These are phyloP conservation scores for Colletotrichum sp. DNA, from an alignment of 2,329 filamentous ascomycete genomes.

Conservation along the genomic window DNA sequence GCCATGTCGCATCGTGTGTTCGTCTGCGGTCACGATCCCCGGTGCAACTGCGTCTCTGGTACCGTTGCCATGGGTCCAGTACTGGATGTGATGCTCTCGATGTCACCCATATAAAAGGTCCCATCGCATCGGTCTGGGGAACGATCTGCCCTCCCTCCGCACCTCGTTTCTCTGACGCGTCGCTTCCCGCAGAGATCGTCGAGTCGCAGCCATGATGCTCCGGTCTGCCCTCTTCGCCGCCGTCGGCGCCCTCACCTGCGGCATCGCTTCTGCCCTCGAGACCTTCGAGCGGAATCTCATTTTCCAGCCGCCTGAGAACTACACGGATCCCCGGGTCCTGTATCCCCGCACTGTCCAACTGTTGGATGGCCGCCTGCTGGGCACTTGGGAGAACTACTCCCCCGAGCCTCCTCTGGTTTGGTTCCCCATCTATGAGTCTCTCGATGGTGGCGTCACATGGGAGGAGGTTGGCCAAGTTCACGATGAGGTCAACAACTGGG, in stretches of 20 bases:
- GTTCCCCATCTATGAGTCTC: slow-evolving; percentile 60
- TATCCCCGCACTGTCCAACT: slow-evolving; percentile 51
- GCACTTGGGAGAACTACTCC: slow-evolving; percentile 62
- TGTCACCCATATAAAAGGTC: neutral
- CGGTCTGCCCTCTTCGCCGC: slow-evolving; percentile 16
- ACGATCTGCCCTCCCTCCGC: neutral
- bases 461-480: slow-evolving; percentile 65
- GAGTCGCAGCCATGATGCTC: slow-evolving; percentile 11
- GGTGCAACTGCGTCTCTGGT: neutral
- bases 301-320: slow-evolving; percentile 47
- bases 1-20: slow-evolving; percentile 4
- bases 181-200: neutral
- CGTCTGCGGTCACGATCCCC: neutral
- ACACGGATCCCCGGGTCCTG: slow-evolving; percentile 47
- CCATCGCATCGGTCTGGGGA: neutral
- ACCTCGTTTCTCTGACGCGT: neutral
- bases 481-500: slow-evolving; percentile 68
- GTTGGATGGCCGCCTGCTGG: slow-evolving; percentile 50
- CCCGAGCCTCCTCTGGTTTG: slow-evolving; percentile 58
- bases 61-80: neutral
- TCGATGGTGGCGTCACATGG: slow-evolving; percentile 66
- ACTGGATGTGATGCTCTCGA: neutral
- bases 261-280: slow-evolving; percentile 18
- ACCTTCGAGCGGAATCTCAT: slow-evolving; percentile 36
- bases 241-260: neutral